phyloP scores from a whole-genome alignment of 2,329 filamentous ascomycete species.

The Ophiostoma sp. region DNA sequence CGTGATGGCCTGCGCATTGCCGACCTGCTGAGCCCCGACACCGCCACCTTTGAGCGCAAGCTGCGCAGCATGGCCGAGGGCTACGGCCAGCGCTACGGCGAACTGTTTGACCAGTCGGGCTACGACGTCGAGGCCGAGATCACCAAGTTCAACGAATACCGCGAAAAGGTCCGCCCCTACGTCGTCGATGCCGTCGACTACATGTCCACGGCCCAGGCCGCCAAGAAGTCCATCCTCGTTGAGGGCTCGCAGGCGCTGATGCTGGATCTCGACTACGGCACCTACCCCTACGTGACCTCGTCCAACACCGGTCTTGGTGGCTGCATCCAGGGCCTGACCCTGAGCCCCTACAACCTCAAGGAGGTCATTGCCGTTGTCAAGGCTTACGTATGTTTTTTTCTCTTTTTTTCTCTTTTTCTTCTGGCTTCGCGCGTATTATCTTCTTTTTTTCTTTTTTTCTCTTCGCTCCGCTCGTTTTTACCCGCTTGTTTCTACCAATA shows the following conservation, averaged over 20 bases:
- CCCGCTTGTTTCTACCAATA: background rate
- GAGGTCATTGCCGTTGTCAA: constrained; percentile 61
- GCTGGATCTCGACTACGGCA: constrained; percentile 55
- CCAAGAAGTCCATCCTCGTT: constrained; percentile 52
- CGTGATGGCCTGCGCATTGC: constrained; percentile 61
- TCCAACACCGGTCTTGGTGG: constrained; percentile 55
- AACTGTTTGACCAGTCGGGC: constrained; percentile 40
- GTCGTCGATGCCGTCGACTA: constrained; percentile 58
- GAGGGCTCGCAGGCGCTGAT: constrained; percentile 46
- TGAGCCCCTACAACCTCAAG: constrained; percentile 24
- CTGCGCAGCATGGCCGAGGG: constrained; percentile 55
- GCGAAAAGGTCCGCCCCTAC: constrained; percentile 52
- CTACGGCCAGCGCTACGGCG: constrained; percentile 63
- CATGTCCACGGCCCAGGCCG: constrained; percentile 48
- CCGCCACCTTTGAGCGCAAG: constrained; percentile 63
- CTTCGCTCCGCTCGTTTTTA: too few species aligned
- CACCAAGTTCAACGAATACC: constrained; percentile 53
- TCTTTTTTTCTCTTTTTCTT: too few species aligned
- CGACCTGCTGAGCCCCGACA: constrained; percentile 53
- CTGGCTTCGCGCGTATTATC: too few species aligned
- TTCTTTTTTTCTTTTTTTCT: background rate
- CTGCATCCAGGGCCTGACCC: constrained; percentile 35
- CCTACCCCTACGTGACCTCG: constrained; percentile 56
- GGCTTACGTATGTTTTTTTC: constrained; percentile 42
- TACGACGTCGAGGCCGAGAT: constrained; percentile 68